These are phyloP conservation scores for Lentinula lateritia DNA, from an alignment of 768 basidiomycete genomes.

Conservation along the genomic window DNA sequence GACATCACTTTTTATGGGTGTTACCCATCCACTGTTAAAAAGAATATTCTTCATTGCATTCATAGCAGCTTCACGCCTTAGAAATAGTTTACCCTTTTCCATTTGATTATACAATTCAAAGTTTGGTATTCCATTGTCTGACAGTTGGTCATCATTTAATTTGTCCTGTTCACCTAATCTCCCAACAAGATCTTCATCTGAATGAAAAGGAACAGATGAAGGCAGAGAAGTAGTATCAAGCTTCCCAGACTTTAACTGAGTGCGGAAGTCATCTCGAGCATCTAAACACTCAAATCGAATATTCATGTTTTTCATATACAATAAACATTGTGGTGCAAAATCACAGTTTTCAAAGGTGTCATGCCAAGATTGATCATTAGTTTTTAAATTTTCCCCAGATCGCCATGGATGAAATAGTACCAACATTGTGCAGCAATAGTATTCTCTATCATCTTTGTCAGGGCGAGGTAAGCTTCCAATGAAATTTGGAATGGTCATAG, in stretches of 20 bases:
- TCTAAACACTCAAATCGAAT: conserved; percentile 29
- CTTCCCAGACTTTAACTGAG: conserved; percentile 1
- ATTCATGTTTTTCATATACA: conserved; percentile 23
- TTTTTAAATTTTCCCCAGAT: conserved; percentile 14
- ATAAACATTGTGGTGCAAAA: conserved; percentile 6
- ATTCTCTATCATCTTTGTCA: conserved; percentile 24
- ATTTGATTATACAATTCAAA: no score
- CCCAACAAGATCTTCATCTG: neutral
- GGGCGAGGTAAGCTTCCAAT: conserved; percentile 19
- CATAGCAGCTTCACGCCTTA: no score
- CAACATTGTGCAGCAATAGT: conserved; percentile 26
- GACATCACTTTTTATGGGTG: no score
- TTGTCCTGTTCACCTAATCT: no score
- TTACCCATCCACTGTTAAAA: no score
- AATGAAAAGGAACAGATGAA: neutral
- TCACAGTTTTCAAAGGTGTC: conserved; percentile 12
- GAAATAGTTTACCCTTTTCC: no score
- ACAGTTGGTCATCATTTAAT: no score
- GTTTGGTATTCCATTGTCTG: neutral
- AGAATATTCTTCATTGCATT: no score
- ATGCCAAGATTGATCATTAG: conserved; percentile 15
- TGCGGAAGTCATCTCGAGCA: conserved; percentile 25
- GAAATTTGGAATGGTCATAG: conserved; percentile 20
- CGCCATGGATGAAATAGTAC: conserved; percentile 26
- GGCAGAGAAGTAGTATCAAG: neutral